phyloP scores from a whole-genome alignment of 176 grass and related monocot species.

The Otatea glauca region DNA sequence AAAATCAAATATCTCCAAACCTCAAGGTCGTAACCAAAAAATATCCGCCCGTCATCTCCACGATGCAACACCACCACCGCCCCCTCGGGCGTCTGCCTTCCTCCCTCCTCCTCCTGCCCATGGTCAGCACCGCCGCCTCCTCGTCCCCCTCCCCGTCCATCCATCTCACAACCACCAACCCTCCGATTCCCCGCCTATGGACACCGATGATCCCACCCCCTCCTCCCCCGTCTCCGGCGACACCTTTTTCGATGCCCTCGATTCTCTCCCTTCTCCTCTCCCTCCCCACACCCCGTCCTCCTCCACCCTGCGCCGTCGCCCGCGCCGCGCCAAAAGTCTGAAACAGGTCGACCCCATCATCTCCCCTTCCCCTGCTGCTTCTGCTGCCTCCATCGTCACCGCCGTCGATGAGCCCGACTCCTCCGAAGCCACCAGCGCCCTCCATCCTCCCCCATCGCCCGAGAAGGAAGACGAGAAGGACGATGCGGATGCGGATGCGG shows the following conservation, averaged over 20 bases:
- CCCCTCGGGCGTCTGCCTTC: neutral
- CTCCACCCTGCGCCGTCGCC: slow-evolving; percentile 51
- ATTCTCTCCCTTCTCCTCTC: slow-evolving; percentile 20
- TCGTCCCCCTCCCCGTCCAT: neutral
- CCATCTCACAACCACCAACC: neutral
- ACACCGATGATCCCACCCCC: slow-evolving; percentile 22
- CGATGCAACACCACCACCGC: neutral
- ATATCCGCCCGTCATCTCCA: neutral
- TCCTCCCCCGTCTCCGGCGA: neutral
- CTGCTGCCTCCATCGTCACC: slow-evolving; percentile 38
- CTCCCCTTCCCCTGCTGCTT: slow-evolving; percentile 10
- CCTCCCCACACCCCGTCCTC: slow-evolving; percentile 12
- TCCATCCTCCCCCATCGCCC: neutral
- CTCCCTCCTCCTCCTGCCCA: neutral
- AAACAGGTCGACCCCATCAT: neutral
- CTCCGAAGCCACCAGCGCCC: slow-evolving; percentile 34
- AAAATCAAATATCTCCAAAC: neutral
- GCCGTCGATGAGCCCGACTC: slow-evolving; percentile 33
- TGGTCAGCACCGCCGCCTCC: neutral
- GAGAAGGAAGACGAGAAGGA: slow-evolving; percentile 2
- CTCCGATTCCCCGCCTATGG: slow-evolving; percentile 32
- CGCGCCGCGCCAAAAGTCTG: slow-evolving; percentile 13
- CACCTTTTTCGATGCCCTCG: slow-evolving; percentile 55
- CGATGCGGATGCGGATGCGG: neutral
- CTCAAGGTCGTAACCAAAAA: slow-evolving; percentile 20